Percentiles rank a stretch among this genome's conserved stretches.
phyloP scores from a whole-genome alignment of 2,329 filamentous ascomycete species.

The Microthyrium microscopicum region DNA sequence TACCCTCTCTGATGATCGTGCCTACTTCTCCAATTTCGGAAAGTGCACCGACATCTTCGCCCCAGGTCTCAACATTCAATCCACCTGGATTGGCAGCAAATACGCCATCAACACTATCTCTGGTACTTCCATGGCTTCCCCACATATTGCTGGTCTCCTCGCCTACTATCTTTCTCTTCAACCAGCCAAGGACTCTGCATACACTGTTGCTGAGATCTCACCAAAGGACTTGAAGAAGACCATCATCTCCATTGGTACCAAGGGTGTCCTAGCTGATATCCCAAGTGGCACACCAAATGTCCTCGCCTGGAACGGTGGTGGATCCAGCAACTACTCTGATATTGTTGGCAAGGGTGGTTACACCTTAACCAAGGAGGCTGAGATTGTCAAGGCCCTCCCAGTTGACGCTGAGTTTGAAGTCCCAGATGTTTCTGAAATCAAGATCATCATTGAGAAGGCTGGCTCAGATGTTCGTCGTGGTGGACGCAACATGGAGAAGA shows the following conservation, averaged over 20 bases:
- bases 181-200: conserved; percentile 77
- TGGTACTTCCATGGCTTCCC: conserved; percentile 97
- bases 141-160: conserved; percentile 87
- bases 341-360: conserved; percentile 64
- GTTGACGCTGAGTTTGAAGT: conserved; percentile 23
- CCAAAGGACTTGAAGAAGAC: conserved; percentile 87
- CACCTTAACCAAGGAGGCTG: too few species aligned
- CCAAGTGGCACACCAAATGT: conserved; percentile 79
- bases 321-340: conserved; percentile 73
- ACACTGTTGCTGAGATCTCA: conserved; percentile 73
- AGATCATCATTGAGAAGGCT: conserved; percentile 20
- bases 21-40: conserved; percentile 99
- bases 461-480: conserved; percentile 18
- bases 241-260: conserved; percentile 68
- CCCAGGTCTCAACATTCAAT: conserved; percentile 89
- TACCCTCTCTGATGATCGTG: conserved; percentile 82
- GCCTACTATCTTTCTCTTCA: conserved; percentile 97
- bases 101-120: conserved; percentile 97
- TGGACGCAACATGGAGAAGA: conserved; percentile 26
- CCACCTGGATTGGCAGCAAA: conserved; percentile 96
- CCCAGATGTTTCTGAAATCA: conserved; percentile 16
- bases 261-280: conserved; percentile 62
- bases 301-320: conserved; percentile 97
- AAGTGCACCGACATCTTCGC: conserved; percentile 99
- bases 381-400: conserved; percentile 20